A percentile compares a stretch with the other conserved stretches of the same genome.
Conservation (phyloP, 305 asterid genomes). For the Fraxinus nigra region DNA sequence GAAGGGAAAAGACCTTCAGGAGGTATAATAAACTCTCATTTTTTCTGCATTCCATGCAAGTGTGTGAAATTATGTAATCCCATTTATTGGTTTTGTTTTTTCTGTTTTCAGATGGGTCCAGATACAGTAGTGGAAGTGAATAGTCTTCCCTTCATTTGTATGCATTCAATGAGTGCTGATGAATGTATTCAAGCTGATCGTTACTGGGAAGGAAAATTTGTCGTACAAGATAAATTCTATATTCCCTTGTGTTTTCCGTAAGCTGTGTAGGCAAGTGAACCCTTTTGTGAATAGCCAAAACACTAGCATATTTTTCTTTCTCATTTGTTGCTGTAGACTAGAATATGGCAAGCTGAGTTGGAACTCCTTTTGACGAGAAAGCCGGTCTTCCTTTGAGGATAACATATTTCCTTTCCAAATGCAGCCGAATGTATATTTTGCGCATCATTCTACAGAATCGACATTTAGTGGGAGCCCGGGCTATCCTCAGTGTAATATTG, state of each 20-base stretch:
- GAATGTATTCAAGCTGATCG: constrained; percentile 20
- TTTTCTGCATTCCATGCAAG: constrained; percentile 12
- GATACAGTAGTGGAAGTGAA: constrained; percentile 83
- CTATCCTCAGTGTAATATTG: constrained; percentile 34
- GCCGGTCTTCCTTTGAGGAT: constrained; percentile 27
- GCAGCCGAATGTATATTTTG: constrained; percentile 32
- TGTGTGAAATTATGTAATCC: background rate
- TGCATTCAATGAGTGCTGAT: constrained; percentile 21
- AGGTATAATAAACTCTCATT: constrained; percentile 39
- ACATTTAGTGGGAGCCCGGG: constrained; percentile 24
- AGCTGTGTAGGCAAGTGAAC: constrained; percentile 34
- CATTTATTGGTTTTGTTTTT: constrained; percentile 21
- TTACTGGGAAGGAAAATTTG: constrained; percentile 36
- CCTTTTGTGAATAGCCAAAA: constrained; percentile 49
- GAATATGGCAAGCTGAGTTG: constrained; percentile 32
- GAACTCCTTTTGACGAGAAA: constrained; percentile 34
- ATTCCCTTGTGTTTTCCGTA: constrained; percentile 23
- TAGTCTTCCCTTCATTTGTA: constrained; percentile 28
- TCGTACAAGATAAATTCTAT: constrained; percentile 19
- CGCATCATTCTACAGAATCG: constrained; percentile 31
- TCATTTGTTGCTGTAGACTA: constrained; percentile 26
- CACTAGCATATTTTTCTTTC: constrained; percentile 29
- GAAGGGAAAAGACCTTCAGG: constrained; percentile 85
- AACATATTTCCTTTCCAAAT: constrained; percentile 35
- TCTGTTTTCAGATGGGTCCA: constrained; percentile 49